Conservation (phyloP, 1,139 yeast species). For the Hansenula sp. region DNA sequence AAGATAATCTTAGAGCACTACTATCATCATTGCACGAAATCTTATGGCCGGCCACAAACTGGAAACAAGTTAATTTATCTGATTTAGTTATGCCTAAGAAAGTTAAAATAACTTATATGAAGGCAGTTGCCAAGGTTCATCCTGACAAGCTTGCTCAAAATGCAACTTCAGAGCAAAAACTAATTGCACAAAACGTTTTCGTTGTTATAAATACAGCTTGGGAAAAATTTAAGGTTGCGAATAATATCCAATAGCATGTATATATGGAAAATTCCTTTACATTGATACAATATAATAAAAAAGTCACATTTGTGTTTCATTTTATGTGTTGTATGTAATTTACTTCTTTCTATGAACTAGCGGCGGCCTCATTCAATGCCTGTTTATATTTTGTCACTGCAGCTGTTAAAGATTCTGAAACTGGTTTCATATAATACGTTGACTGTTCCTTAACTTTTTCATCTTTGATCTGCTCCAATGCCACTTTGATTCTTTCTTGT, state of each 20-base stretch:
- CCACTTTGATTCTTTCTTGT: slow-evolving; percentile 38
- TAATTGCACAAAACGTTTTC: slow-evolving; percentile 87
- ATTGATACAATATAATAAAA: not conserved
- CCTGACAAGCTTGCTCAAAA: slow-evolving; percentile 76
- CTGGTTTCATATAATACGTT: slow-evolving; percentile 30
- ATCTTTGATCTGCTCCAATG: slow-evolving; percentile 26
- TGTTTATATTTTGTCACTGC: slow-evolving; percentile 36
- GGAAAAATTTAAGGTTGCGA: slow-evolving; percentile 74
- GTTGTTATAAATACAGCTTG: slow-evolving; percentile 83
- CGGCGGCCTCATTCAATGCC: slow-evolving; percentile 14
- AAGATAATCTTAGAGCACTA: slow-evolving; percentile 72
- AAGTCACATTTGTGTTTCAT: not conserved
- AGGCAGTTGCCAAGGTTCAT: slow-evolving; percentile 89
- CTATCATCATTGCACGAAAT: slow-evolving; percentile 63
- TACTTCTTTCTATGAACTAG: not conserved
- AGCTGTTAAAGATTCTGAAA: slow-evolving; percentile 31
- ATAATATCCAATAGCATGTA: slow-evolving; percentile 31
- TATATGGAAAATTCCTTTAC: not conserved
- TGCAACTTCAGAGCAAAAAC: slow-evolving; percentile 59
- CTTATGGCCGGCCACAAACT: slow-evolving; percentile 55
- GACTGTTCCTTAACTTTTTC: slow-evolving; percentile 23
- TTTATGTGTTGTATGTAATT: not conserved
- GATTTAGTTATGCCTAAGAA: slow-evolving; percentile 90
- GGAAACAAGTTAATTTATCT: slow-evolving; percentile 63
- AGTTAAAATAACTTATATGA: slow-evolving; percentile 84